Evolutionary conservation across 495 filamentous ascomycete species (phyloP).

Genomic region (Penicillium pulvis): DNA sequence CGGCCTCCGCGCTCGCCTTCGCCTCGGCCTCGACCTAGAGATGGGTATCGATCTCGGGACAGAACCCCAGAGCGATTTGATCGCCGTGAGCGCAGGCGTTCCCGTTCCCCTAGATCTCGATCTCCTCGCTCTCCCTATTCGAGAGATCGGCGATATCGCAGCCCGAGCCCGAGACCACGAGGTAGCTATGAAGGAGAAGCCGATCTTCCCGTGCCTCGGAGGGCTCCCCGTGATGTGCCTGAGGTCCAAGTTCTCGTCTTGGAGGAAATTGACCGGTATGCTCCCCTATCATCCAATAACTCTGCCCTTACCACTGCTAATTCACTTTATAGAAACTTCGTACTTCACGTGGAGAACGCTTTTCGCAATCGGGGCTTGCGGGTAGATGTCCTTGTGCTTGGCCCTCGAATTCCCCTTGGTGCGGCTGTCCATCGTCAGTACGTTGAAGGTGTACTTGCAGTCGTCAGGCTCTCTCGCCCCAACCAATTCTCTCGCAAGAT

Average conservation of each 20-base stretch:
- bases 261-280: conserved; percentile 73
- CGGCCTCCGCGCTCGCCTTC: conserved; percentile 65
- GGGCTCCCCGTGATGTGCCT: conserved; percentile 76
- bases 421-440: conserved; percentile 83
- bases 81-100: conserved; percentile 62
- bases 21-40: conserved; percentile 59
- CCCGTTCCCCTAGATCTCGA: conserved; percentile 56
- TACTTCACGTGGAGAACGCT: conserved; percentile 75
- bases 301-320: conserved; percentile 10
- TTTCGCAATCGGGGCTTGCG: conserved; percentile 71
- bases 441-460: conserved; percentile 83
- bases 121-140: conserved; percentile 58
- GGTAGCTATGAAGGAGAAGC: conserved; percentile 57
- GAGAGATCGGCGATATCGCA: conserved; percentile 64
- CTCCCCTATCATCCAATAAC: neutral
- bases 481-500: conserved; percentile 72
- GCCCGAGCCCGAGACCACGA: conserved; percentile 62
- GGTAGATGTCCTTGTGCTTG: conserved; percentile 74
- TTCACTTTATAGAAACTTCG: conserved; percentile 61
- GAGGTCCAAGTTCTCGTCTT: conserved; percentile 87
- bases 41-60: conserved; percentile 69
- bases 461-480: conserved; percentile 69
- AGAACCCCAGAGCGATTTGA: conserved; percentile 60
- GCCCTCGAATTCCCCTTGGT: conserved; percentile 73
- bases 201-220: conserved; percentile 69